Base-by-base conservation (phyloP, 2,329 filamentous ascomycete species). In the Leptosphaerulina australis region DNA sequence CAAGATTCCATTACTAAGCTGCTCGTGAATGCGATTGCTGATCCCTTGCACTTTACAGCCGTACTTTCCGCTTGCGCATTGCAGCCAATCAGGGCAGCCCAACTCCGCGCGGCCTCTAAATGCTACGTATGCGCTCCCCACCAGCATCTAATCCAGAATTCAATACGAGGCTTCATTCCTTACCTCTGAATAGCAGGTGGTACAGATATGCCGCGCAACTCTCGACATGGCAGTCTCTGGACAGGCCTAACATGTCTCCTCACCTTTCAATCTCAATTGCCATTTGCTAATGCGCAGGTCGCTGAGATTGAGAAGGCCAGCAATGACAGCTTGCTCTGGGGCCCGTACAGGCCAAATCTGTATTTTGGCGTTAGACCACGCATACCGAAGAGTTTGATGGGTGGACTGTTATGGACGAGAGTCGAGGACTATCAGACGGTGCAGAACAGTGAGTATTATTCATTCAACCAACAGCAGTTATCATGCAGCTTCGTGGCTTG, bases 291-390 rank as follows among this genome's bases (percentile, higher is more conserved):
- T 30, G 68, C 70, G 54, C 69, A 71, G 59, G 66, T 67, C 52
- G 65, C 67, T 15, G 69, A 71, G 21, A 69, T 74, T 10, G 67
- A 72, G 34, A 76, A 75, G 64, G 77, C 79, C 18, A 82, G 78
- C 61, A 96, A 97, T 73, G 83, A 95, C 67, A 93, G 88, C 67
- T 80, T 99, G 63, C 81, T 97, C 77, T 99, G 94, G 94, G 94
- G 94, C 0, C 91, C 94, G 1, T 99, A 97, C 76, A 85, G 90
- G 62, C 88, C 93, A 0, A 97, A 97, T 67, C 75, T 97, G 34
- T 97, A 97, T 75, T 97, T 97, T 77, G 93, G 93, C 2, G 83
- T 96, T 26, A 83, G 90, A 15, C 90, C 93, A 35, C 83, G 91
- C 50, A 80, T 93, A 39, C 88, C 92, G 0, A 86, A 92, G 69